phyloP scores from a whole-genome alignment of 2,329 filamentous ascomycete genomes.

The Talaromyces albobiverticillius region DNA sequence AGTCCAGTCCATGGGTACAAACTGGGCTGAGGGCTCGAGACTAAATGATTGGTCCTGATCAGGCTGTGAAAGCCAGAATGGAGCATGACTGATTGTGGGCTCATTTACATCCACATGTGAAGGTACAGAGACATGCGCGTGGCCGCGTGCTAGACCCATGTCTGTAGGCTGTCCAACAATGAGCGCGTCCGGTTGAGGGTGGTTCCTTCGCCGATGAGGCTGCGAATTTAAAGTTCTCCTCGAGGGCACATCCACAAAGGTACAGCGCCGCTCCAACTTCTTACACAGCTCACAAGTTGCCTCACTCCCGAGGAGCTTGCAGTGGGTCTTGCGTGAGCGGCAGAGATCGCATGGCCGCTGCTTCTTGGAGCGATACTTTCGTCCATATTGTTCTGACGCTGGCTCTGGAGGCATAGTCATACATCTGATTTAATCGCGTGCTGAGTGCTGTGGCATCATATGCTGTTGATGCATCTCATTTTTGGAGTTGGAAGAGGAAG shows the following conservation, averaged over 20 bases:
- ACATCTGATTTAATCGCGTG: not conserved
- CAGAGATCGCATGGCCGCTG: slow-evolving; percentile 7
- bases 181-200: not conserved
- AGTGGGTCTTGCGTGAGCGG: slow-evolving; percentile 4
- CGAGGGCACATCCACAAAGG: not conserved
- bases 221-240: not conserved
- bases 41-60: not conserved
- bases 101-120: not conserved
- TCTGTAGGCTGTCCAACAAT: not conserved
- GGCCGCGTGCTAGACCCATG: not conserved
- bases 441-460: not conserved
- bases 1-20: not conserved
- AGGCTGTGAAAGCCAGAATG: not conserved
- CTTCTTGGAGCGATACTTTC: slow-evolving; percentile 7
- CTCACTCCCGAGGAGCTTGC: not conserved
- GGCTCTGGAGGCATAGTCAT: not conserved
- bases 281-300: slow-evolving; percentile 3
- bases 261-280: not conserved
- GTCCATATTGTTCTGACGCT: slow-evolving; percentile 10
- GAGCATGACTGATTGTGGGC: not conserved
- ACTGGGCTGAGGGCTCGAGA: not conserved
- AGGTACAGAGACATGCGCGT: not conserved
- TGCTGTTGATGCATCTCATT: not conserved
- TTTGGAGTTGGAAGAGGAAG: not conserved
- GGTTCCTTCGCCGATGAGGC: not conserved